Evolutionary conservation across 176 grass and related monocot genomes (phyloP), one percentile per base, ranked within the genome.

Genomic region (Oryza coarctata): DNA sequence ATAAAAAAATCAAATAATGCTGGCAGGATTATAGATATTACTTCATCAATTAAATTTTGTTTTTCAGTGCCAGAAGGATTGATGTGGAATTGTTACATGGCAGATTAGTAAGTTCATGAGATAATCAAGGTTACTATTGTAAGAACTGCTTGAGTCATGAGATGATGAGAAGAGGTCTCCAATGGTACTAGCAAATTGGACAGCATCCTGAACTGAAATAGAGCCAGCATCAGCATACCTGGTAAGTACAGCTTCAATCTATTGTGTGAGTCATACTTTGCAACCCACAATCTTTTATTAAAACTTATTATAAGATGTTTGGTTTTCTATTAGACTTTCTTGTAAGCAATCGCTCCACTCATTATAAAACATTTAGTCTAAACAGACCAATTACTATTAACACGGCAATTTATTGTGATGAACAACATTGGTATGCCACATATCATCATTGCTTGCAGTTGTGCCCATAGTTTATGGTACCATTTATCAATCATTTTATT

Each of bases 211-310:
- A 77, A 65, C 60, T 67, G 26, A 36, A 71, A 23, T 30, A 31
- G 15, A 86, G 25, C 62, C 2, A 50, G 55, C 73, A 72, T 34
- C 58, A 63, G 43, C 77, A 71, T 85, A n/a, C 63, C 30, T 75
- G 78, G 82, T 75, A 80, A 30, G 14, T 76, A 33, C 30, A 0
- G 38, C 63, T 63, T 34, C 26, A 9, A 34, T 70, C 55, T 68
- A 72, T 20, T 68, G n/a, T 61, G 2, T 32, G 17, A 3, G 3
- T n/a, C 28, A 23, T 26, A 20, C 34, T 5, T 58, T 80, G 12
- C 32, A 86, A 60, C 55, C 20, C 12, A 11, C 17, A 52, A 74
- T 44, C 25, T 38, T 74, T 8, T 60, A 2, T 43, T 74, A 31
- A 4, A 68, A 22, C 58, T 35, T 76, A 70, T 41, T 22, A 22